Conservation (phyloP, 352 stramenopile species). For the Chrysophaeum taylorii region DNA sequence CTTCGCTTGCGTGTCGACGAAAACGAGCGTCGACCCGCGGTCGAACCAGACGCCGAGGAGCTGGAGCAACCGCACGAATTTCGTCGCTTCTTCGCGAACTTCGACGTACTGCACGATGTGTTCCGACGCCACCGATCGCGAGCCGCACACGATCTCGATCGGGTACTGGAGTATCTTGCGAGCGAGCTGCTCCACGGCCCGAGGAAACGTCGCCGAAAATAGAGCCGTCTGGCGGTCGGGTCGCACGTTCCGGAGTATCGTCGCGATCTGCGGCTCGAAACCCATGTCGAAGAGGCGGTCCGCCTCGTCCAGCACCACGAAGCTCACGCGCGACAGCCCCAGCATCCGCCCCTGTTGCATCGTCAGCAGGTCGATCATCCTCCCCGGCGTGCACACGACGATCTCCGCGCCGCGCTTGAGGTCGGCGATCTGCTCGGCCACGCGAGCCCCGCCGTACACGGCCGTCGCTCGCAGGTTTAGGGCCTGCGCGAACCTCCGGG, state of each 20-base stretch:
- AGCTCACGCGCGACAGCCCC: conserved; percentile 86
- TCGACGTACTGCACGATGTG: conserved; percentile 96
- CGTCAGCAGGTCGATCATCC: conserved; percentile 98
- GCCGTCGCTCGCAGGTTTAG: conserved; percentile 77
- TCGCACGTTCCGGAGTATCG: conserved; percentile 57
- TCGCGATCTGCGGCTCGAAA: conserved; percentile 97
- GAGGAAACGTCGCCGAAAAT: conserved; percentile 83
- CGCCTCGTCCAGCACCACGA: conserved; percentile 96
- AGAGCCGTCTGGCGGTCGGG: conserved; percentile 72
- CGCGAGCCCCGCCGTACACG: conserved; percentile 81
- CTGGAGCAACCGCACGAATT: conserved; percentile 95
- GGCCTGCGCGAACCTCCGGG: conserved; percentile 79
- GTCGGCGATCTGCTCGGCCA: conserved; percentile 96
- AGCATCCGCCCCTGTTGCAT: conserved; percentile 93
- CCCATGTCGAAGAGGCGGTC: conserved; percentile 99
- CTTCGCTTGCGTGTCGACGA: conserved; percentile 92
- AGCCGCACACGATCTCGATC: conserved; percentile 91
- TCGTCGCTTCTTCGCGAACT: conserved; percentile 94
- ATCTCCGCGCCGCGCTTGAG: conserved; percentile 92
- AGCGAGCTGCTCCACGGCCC: conserved; percentile 48
- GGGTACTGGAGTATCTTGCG: conserved; percentile 76
- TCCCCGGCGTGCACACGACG: conserved; percentile 92
- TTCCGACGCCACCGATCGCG: conserved; percentile 83
- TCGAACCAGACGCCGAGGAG: conserved; percentile 85
- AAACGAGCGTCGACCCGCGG: conserved; percentile 93